Evolutionary conservation across 2,329 filamentous ascomycete species (phyloP), one percentile per base, ranked within the genome.

Genomic region (Fusarium cyanostomum): DNA sequence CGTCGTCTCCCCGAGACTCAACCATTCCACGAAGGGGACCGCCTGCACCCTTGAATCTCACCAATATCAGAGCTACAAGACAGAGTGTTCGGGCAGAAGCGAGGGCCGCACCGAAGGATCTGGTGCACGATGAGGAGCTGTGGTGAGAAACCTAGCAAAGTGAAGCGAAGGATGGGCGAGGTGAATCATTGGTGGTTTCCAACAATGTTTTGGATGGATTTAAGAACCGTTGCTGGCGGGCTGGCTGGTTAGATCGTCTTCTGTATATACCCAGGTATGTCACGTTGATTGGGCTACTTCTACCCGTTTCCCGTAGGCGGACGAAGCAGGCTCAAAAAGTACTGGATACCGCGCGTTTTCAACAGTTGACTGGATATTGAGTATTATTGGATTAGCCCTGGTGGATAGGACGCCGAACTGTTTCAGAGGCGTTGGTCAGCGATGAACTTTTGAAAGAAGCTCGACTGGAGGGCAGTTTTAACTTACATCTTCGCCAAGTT

Each of bases 1-100:
- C 58, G 9, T 51, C 58, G 28, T 66, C 53, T 18, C 62, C 57
- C 12, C 49, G 46, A 16, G 43, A 62, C 10, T 41, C 50, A 6
- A 49, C 31, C n/a, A 45, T 42, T 9, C 49, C 62, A 28, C 62
- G 62, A 12, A 65, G 66, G 41, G 62, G 62, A n/a, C 62, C 62
- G 12, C 62, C 62, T 8, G 42, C 48, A 12, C 58, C 62, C 13
- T 43, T 65, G 27, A 59, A 66, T 27, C 53, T 65, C 18, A 38
- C 62, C n/a, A 48, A 43, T 21, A 15, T 66, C 11, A 34, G 35
- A 44, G 43, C 43, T 26, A 48, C 49, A 15, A 48, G 62, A 21
- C 48, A 59, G 24, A 65, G 49, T 41, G 38, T 12, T 27, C 44
- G 49, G 27, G 18, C 31, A 37, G 62, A 52, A 41, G 49, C 43